These are phyloP conservation scores for Aureobasidium uvarum DNA, from an alignment of 2,329 filamentous ascomycete species.

Conservation along the genomic window DNA sequence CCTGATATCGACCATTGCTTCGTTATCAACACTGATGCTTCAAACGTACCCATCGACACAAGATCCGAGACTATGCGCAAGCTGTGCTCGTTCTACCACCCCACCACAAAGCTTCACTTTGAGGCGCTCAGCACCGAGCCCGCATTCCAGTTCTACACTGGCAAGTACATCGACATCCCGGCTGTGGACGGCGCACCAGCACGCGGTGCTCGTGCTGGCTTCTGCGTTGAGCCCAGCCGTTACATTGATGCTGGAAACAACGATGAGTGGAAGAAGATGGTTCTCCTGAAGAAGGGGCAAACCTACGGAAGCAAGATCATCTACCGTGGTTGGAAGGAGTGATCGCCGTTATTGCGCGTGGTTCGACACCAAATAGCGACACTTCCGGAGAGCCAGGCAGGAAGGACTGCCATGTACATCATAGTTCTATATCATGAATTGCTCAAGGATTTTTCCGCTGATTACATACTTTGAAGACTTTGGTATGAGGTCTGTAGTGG, in stretches of 20 bases:
- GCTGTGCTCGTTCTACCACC: slow-evolving; percentile 71
- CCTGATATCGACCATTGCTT: slow-evolving; percentile 92
- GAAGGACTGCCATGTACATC: neutral
- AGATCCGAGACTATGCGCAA: slow-evolving; percentile 59
- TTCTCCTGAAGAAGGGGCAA: slow-evolving; percentile 78
- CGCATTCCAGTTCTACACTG: slow-evolving; percentile 96
- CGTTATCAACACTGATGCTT: slow-evolving; percentile 65
- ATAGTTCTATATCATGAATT: neutral
- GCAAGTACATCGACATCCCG: slow-evolving; percentile 77
- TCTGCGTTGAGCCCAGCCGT: slow-evolving; percentile 89
- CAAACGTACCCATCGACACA: slow-evolving; percentile 52
- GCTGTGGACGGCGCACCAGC: slow-evolving; percentile 56
- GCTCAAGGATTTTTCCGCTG: neutral
- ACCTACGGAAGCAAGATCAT: slow-evolving; percentile 77
- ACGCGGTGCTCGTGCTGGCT: slow-evolving; percentile 67
- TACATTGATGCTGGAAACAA: slow-evolving; percentile 88
- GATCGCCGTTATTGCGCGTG: neutral
- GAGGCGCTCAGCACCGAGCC: slow-evolving; percentile 91
- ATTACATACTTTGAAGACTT: neutral
- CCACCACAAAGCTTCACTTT: slow-evolving; percentile 71
- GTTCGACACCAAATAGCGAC: neutral
- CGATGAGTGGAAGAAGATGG: slow-evolving; percentile 74
- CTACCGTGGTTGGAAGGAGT: slow-evolving; percentile 78
- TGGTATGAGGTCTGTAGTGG: neutral
- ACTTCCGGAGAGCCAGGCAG: neutral